Base-by-base conservation (phyloP, 2,329 filamentous ascomycete species). In the Pseudogymnoascus sp. region DNA sequence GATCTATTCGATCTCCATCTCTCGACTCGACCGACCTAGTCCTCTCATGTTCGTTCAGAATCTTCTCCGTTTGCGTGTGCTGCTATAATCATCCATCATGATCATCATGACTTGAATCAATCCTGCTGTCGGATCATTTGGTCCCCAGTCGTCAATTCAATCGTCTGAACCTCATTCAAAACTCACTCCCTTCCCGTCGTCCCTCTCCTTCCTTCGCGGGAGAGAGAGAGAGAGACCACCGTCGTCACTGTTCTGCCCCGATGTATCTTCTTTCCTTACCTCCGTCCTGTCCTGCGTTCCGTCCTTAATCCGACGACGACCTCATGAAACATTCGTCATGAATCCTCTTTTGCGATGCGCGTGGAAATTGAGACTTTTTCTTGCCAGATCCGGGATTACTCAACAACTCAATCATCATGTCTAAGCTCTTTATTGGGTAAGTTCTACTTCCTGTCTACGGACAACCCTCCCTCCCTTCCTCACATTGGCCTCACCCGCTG, bases 361-460 rank as follows among this genome's bases (percentile, higher is more conserved):
- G 69, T 68, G 71, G 72, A 74, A 65, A 74, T 76, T 76, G 73
- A 76, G 72, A 74, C 69, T 72, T 73, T 40, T 40, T 40, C 37
- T 40, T 70, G 64, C 65, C 63, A 64, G 63, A 64, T 64, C 67
- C 70, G 72, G 70, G 67, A 72, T 69, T 69, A 67, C 69, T 53
- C 64, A 71, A 61, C 71, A 67, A 63, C 68, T 68, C 70, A 69
- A 76, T 73, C 76, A 80, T 72, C 67, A 96, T 96, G 93, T 88
- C 92, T 65, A 97, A 97, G 79, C 85, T 97, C 72, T 97, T 97
- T 76, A 91, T 96, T 76, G 92, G 92, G 92, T 96, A 82, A 80
- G 88, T 74, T 65, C 59, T 62, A 62, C 21, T 14, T 53, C 16
- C 59, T 31, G 21, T 16, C 8, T n/a, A 24, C 8, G 47, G 35